phyloP scores from a whole-genome alignment of 2,329 filamentous ascomycete species.

The Penicillium sclerotiorum region DNA sequence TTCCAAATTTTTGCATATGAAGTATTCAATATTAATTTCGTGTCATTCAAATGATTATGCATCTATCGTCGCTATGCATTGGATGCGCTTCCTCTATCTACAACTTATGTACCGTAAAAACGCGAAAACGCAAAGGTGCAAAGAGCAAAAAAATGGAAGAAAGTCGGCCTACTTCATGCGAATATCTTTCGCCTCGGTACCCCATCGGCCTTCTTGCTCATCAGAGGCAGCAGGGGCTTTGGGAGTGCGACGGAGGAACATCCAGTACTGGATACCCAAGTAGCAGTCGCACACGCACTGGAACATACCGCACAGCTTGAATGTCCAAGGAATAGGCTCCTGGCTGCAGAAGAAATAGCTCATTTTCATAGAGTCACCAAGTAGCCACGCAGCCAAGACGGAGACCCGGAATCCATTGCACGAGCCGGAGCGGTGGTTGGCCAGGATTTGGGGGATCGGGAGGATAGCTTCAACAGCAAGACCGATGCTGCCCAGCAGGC shows the following conservation, averaged over 20 bases:
- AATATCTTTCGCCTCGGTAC: conserved; percentile 40
- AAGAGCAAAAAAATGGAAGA: not conserved
- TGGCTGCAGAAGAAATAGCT: conserved; percentile 51
- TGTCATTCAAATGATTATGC: conserved; percentile 11
- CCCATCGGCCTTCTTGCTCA: conserved; percentile 30
- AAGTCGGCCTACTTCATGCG: conserved; percentile 34
- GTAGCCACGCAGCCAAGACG: conserved; percentile 51
- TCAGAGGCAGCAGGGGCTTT: conserved; percentile 27
- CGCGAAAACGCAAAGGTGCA: too few relatives aligned
- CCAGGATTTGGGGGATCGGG: conserved; percentile 51
- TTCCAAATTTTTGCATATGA: too few relatives aligned
- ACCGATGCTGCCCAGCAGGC: conserved; percentile 48
- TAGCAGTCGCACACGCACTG: conserved; percentile 52
- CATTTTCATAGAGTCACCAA: conserved; percentile 55
- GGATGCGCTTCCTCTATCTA: conserved; percentile 21
- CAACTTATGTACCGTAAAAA: conserved; percentile 6
- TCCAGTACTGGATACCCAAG: conserved; percentile 51
- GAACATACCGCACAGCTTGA: conserved; percentile 53
- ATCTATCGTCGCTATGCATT: conserved; percentile 11
- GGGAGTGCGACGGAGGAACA: conserved; percentile 42
- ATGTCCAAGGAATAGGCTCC: conserved; percentile 50
- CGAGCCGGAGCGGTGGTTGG: conserved; percentile 51
- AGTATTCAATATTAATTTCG: not conserved
- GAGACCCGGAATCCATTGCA: conserved; percentile 54
- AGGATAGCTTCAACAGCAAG: conserved; percentile 52